A percentile compares a stretch with the other conserved stretches of the same genome.
phyloP scores from a whole-genome alignment of 2,329 filamentous ascomycete species.

The Penicillium janthinellum region DNA sequence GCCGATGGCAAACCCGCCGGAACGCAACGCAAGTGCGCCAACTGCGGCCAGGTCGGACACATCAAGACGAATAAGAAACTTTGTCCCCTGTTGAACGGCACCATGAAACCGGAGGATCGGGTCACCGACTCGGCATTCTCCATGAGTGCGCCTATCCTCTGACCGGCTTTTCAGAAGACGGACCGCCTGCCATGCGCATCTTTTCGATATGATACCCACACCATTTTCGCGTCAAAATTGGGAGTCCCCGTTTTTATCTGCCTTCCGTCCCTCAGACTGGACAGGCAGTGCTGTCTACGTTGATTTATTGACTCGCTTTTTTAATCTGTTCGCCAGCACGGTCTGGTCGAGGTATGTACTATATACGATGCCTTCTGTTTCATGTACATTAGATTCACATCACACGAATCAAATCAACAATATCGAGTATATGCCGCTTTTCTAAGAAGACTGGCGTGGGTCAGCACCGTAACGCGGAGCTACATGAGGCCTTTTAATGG shows the following conservation, averaged over 20 bases:
- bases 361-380: conserved; percentile 3
- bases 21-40: conserved; percentile 85
- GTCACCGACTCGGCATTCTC: conserved; percentile 51
- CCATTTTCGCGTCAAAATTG: neutral
- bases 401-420: neutral
- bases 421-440: neutral
- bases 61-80: conserved; percentile 99
- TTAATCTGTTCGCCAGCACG: conserved; percentile 4
- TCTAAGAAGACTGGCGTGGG: neutral
- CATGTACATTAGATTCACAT: conserved; percentile 5
- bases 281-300: neutral
- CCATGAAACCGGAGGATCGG: conserved; percentile 62
- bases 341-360: conserved; percentile 1
- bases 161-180: conserved; percentile 16
- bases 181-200: neutral
- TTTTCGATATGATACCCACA: conserved; percentile 16
- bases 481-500: too few relatives aligned
- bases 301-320: neutral
- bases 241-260: neutral
- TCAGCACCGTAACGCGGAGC: too few relatives aligned
- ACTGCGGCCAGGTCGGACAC: conserved; percentile 93
- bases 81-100: conserved; percentile 83
- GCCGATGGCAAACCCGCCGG: conserved; percentile 65
- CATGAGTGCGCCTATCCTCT: conserved; percentile 46
- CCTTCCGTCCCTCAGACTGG: neutral